Conservation (phyloP, 2,329 filamentous ascomycete genomes). For the Ophiocordyceps camponoti-rufipedis region DNA sequence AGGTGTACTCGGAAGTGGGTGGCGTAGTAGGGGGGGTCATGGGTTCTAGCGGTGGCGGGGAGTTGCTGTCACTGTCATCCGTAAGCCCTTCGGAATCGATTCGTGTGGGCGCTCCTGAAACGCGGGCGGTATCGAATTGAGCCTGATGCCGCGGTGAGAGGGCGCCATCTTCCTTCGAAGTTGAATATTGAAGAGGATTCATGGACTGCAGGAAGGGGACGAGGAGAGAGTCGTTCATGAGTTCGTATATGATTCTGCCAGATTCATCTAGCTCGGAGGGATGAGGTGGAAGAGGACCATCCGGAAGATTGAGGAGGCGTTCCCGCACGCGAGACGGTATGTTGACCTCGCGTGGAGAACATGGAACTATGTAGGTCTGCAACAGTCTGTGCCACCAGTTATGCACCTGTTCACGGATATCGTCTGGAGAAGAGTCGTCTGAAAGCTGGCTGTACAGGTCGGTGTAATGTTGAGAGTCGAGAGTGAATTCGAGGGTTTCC, state of each 20-base stretch:
- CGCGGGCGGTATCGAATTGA: neutral
- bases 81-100: constrained; percentile 32
- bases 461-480: constrained; percentile 78
- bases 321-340: constrained; percentile 75
- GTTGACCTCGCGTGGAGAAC: constrained; percentile 76
- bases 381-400: constrained; percentile 77
- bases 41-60: constrained; percentile 36
- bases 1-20: constrained; percentile 39
- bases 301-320: constrained; percentile 41
- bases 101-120: constrained; percentile 4
- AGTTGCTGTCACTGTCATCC: constrained; percentile 48
- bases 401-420: constrained; percentile 47
- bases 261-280: constrained; percentile 67
- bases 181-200: constrained; percentile 17
- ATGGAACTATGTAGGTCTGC: constrained; percentile 76
- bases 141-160: constrained; percentile 18
- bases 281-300: constrained; percentile 45
- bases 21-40: constrained; percentile 63
- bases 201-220: constrained; percentile 72
- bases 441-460: constrained; percentile 31
- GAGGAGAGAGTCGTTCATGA: constrained; percentile 95
- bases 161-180: constrained; percentile 15
- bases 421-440: constrained; percentile 17
- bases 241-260: constrained; percentile 74
- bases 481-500: constrained; percentile 90